Conservation (phyloP, 1,284 basidiomycete species). For the Bjerkandera adusta region DNA sequence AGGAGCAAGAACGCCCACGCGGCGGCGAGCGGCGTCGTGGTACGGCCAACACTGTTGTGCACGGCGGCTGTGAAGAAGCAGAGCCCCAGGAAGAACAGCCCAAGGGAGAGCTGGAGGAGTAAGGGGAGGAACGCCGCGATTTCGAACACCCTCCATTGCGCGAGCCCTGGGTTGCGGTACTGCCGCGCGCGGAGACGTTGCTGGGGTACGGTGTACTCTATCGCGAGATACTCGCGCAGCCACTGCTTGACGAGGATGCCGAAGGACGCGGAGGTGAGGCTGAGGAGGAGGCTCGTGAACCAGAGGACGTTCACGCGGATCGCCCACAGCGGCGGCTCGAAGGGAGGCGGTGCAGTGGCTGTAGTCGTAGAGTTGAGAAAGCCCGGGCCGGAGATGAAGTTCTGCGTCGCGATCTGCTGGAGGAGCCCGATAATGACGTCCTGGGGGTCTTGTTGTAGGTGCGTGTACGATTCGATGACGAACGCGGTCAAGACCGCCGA, state of each 20-base stretch:
- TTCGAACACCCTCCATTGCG: background rate
- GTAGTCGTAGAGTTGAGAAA: no score
- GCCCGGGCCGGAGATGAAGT: no score
- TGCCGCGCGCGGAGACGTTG: slow-evolving; percentile 1
- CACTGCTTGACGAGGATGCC: slow-evolving; percentile 1
- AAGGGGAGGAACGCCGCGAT: background rate
- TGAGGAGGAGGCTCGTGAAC: slow-evolving; percentile 2
- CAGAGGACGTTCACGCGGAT: background rate
- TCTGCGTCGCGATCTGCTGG: no score
- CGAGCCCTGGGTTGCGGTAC: background rate
- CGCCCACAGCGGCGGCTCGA: background rate
- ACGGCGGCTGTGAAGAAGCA: background rate
- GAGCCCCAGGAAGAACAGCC: background rate
- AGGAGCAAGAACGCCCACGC: background rate
- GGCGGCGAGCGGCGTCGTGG: background rate
- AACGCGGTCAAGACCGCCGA: no score
- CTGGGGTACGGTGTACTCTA: background rate
- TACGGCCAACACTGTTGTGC: background rate
- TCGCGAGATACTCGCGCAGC: background rate
- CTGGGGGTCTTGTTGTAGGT: no score
- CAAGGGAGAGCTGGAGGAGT: background rate
- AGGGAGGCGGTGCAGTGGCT: no score
- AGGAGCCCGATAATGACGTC: no score
- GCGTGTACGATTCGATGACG: no score
- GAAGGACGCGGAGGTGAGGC: background rate